These are phyloP conservation scores for Arthrinium phaeospermum DNA, from an alignment of 2,329 filamentous ascomycete species.

Conservation along the genomic window DNA sequence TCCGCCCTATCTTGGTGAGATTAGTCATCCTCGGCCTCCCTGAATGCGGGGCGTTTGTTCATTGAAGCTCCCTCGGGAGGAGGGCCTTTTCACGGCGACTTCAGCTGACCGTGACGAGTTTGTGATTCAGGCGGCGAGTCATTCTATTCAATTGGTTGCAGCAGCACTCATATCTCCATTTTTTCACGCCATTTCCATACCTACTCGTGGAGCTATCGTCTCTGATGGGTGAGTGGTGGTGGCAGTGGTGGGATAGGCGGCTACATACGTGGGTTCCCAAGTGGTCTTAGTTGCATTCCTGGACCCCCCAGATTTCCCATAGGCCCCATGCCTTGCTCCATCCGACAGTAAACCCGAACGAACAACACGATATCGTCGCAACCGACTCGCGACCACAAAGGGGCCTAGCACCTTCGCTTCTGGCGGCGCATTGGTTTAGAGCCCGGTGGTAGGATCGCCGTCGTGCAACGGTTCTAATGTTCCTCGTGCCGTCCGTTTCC, in stretches of 20 bases:
- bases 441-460: background rate
- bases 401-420: background rate
- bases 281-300: background rate
- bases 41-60: background rate
- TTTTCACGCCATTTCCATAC: background rate
- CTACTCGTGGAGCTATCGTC: background rate
- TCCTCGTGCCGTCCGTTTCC: conserved; percentile 1
- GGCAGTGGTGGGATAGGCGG: conserved; percentile 7
- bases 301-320: conserved; percentile 8
- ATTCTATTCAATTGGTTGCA: background rate
- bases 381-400: background rate
- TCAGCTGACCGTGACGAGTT: background rate
- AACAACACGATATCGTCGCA: conserved; percentile 4
- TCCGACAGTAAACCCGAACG: conserved; percentile 4
- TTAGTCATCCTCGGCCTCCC: conserved; percentile 1
- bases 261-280: conserved; percentile 15
- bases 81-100: background rate
- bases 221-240: background rate
- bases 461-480: background rate
- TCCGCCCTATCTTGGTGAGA: conserved; percentile 13
- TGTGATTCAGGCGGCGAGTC: background rate
- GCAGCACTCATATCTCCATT: background rate
- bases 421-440: background rate
- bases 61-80: background rate
- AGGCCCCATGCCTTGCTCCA: conserved; percentile 16